Evolutionary conservation across 2,329 filamentous ascomycete genomes (phyloP), one percentile per base, ranked within the genome.

Genomic region (Talaromyces sp.): DNA sequence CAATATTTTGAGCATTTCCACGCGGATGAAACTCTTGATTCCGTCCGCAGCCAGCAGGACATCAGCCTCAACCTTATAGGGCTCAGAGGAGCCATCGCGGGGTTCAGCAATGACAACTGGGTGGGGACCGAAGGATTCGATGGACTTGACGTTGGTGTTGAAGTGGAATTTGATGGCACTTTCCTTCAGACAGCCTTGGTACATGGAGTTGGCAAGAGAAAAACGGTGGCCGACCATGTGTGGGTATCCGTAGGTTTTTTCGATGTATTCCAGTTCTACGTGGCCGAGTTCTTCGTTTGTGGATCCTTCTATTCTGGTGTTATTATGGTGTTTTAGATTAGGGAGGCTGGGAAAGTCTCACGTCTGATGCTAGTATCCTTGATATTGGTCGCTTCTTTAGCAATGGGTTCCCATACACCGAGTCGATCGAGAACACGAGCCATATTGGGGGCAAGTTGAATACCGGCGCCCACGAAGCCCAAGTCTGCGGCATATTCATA

Each of bases 371-470:
- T 91, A 1, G 89, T 91, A 63, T 87, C 86, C 63, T 82, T 82
- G 64, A 92, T 82, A 64, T 88, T 83, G 0, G 90, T 90, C 2
- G 89, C 88, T 72, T 92, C 89, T 40, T 80, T 82, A 66, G 85
- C 85, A 65, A 95, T 91, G 16, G 82, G 80, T 18, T 82, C 77
- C 90, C 90, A 93, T 63, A 89, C 88, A 9, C 88, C 90, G 42
- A 93, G 78, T 14, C 82, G 80, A 70, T 91, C 87, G 12, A 95
- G 81, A 8, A 95, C 89, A 1, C 89, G 84, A 3, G 88, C 87
- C 83, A 93, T 89, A 67, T 95, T 96, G 0, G 91, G 91, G 0
- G 91, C 89, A 63, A 93, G 81, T 73, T 96, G 91, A 67, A 95
- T 93, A 5, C 91, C 91, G 1, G 91, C 91, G 25, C 91, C 91